phyloP scores from a whole-genome alignment of 805 yeast species.

The Lipomyces starkeyi region DNA sequence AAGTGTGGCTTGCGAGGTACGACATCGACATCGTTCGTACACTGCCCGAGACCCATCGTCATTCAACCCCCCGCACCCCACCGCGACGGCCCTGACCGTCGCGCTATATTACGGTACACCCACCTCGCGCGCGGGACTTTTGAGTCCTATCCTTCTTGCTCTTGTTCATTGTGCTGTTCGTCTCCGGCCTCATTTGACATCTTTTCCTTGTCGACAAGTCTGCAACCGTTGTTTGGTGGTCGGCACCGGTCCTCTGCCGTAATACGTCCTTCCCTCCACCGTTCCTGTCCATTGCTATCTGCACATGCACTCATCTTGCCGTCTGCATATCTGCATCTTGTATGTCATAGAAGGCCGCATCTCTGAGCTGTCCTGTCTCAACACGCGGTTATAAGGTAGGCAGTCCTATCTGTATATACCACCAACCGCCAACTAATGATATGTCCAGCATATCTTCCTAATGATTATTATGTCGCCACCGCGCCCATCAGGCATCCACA shows the following conservation, averaged over 20 bases:
- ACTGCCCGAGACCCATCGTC: neutral
- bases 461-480: slow-evolving; percentile 3
- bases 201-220: no score
- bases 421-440: neutral
- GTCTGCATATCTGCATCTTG: neutral
- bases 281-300: neutral
- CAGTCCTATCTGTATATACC: neutral
- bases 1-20: neutral
- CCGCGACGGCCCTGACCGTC: neutral
- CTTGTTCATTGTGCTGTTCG: neutral
- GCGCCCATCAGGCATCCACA: slow-evolving; percentile 1
- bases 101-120: neutral
- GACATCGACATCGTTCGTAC: neutral
- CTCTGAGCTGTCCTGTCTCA: neutral
- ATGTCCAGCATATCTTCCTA: neutral
- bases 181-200: neutral
- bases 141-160: neutral
- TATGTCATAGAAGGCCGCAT: neutral
- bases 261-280: neutral
- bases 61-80: neutral
- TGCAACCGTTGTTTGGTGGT: no score
- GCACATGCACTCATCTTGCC: neutral
- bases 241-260: neutral
- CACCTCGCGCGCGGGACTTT: neutral
- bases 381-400: neutral